These are phyloP conservation scores for Chrysoporthe austroafricana DNA, from an alignment of 2,329 filamentous ascomycete genomes.

Conservation along the genomic window DNA sequence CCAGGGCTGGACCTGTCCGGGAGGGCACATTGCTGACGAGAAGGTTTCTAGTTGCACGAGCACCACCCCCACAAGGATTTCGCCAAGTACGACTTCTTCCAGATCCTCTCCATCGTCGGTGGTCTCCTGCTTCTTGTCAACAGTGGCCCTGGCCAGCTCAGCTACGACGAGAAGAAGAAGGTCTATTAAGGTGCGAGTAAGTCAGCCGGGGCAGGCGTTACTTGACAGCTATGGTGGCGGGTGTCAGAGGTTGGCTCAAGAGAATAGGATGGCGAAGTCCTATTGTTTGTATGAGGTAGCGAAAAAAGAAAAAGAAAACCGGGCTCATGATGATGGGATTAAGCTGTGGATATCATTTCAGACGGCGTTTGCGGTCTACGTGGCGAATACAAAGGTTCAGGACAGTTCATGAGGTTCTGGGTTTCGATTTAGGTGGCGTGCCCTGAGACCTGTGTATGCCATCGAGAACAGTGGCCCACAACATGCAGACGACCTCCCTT, in stretches of 20 bases:
- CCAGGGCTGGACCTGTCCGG: not conserved
- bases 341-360: slow-evolving; percentile 17
- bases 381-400: slow-evolving; percentile 9
- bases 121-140: slow-evolving; percentile 96
- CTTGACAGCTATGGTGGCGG: not conserved
- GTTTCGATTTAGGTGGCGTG: not conserved
- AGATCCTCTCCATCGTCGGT: slow-evolving; percentile 97
- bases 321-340: slow-evolving; percentile 11
- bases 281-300: slow-evolving; percentile 14
- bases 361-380: slow-evolving; percentile 24
- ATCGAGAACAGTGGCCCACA: not conserved
- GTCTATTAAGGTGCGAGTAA: slow-evolving; percentile 70
- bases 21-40: slow-evolving; percentile 34
- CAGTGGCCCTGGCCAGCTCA: slow-evolving; percentile 96
- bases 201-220: not conserved
- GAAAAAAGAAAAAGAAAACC: not conserved
- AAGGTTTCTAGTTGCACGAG: slow-evolving; percentile 74
- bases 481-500: not conserved
- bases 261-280: slow-evolving; percentile 17
- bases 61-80: slow-evolving; percentile 99
- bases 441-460: not conserved
- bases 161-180: slow-evolving; percentile 99
- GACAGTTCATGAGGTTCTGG: not conserved
- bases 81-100: slow-evolving; percentile 99
- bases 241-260: slow-evolving; percentile 7